These are phyloP conservation scores for Xylaria sp. DNA, from an alignment of 2,329 filamentous ascomycete species.

Conservation along the genomic window DNA sequence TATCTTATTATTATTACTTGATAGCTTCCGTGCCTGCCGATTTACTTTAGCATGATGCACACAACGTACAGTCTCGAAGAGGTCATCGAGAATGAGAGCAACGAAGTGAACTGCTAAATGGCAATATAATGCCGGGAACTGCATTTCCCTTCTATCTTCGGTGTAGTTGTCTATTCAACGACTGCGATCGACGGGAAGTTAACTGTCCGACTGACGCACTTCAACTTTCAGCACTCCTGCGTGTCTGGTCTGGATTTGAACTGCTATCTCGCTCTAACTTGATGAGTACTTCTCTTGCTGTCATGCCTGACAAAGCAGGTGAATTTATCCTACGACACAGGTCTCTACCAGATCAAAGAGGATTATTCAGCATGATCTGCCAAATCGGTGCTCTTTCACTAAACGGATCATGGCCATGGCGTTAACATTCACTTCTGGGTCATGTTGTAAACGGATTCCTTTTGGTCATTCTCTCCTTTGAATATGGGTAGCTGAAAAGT, in stretches of 20 bases:
- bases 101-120: neutral
- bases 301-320: slow-evolving; percentile 4
- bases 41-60: neutral
- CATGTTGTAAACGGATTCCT: neutral
- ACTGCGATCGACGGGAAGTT: neutral
- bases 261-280: neutral
- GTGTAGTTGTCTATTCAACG: neutral
- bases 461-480: neutral
- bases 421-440: neutral
- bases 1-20: neutral
- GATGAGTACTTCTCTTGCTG: neutral
- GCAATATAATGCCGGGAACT: neutral
- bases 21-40: neutral
- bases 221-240: neutral
- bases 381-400: neutral
- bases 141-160: neutral
- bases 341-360: neutral
- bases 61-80: neutral
- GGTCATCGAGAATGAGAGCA: too few species aligned
- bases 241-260: slow-evolving; percentile 2
- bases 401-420: neutral
- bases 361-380: neutral
- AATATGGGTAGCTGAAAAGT: too few species aligned
- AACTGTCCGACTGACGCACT: neutral
- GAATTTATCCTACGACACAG: neutral